Conservation (phyloP, 768 basidiomycete species). For the Auriculariales sp. region DNA sequence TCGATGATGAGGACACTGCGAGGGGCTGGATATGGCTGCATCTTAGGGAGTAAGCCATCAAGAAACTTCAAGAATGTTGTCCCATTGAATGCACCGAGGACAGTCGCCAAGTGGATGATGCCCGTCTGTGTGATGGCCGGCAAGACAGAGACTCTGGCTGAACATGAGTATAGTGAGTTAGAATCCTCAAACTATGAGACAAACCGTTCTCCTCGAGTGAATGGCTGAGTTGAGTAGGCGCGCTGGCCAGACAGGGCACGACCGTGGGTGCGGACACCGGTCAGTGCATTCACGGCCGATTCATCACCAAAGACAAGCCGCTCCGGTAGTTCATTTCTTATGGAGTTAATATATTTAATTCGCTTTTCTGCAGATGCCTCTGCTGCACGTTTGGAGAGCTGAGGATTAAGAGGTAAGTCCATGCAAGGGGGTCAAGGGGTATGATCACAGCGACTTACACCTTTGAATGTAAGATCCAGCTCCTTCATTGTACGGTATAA, state of each 20-base stretch:
- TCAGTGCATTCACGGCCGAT: slow-evolving; percentile 5
- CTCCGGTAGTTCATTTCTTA: neutral
- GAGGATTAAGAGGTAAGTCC: neutral
- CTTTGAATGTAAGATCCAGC: neutral
- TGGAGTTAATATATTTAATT: neutral
- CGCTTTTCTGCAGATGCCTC: neutral
- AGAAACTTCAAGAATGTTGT: slow-evolving; percentile 19
- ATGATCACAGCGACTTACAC: neutral
- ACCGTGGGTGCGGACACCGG: slow-evolving; percentile 1
- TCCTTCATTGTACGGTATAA: neutral
- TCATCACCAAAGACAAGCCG: slow-evolving; percentile 11
- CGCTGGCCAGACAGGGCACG: slow-evolving; percentile 7
- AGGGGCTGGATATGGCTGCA: slow-evolving; percentile 1
- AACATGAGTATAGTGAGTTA: neutral
- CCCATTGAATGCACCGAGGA: slow-evolving; percentile 16
- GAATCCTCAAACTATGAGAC: neutral
- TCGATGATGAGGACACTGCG: neutral
- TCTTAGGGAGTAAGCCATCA: slow-evolving; percentile 17
- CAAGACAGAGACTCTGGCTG: slow-evolving; percentile 22
- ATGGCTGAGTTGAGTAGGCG: slow-evolving; percentile 4
- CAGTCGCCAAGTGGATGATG: slow-evolving; percentile 16
- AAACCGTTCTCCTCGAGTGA: slow-evolving; percentile 12
- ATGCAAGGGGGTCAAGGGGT: neutral
- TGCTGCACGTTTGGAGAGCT: neutral
- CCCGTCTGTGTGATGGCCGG: slow-evolving; percentile 23